Base-by-base conservation (phyloP, 495 filamentous ascomycete genomes). In the Penicillium atrosanguineum region DNA sequence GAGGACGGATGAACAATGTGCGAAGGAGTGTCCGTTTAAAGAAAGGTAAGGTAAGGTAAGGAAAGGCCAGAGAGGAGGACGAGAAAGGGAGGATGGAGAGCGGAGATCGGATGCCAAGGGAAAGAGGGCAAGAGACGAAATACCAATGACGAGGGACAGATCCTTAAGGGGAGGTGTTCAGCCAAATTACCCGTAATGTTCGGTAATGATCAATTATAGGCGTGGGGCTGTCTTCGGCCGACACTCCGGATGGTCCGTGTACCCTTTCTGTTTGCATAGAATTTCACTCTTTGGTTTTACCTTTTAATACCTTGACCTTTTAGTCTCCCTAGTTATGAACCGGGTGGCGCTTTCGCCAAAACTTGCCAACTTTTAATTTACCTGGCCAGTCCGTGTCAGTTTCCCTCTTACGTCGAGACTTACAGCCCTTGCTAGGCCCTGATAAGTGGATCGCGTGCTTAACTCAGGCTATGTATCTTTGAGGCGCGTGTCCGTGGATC, bases 11-110 rank as follows among this genome's bases (percentile, higher is more conserved):
- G 47, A 50, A 52, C 40, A 44, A 57, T 52, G 48, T 45, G 39
- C 53, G 49, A 58, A 62, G 50, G 60, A 62, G 57, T 38, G 56
- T 61, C 46, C 48, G 49, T 55, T 62, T 48, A 37, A 29, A 54
- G 53, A 14, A 57, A 46, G 52, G 46, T 57, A 60, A 44, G 37
- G 52, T 59, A 53, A 58, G 56, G 48, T 12, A 43, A 41, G 18
- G 53, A 51, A 38, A 57, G 47, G 41, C 50, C 44, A 43, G 41
- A 53, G 51, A 34, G 46, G 51, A 37, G 46, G 51, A 42, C 36
- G 48, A 42, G 54, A 50, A 54, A 49, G 58, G 47, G 57, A 60
- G 52, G 57, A 64, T 61, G 61, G 61, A 55, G 23, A 23, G 23
- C 23, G 23, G 5, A 23, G 23, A 23, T 23, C 23, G 23, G 23